Percentiles rank a stretch among this genome's conserved stretches.
Conservation (phyloP, 805 yeast genomes). For the Ogataea degrootiae region DNA sequence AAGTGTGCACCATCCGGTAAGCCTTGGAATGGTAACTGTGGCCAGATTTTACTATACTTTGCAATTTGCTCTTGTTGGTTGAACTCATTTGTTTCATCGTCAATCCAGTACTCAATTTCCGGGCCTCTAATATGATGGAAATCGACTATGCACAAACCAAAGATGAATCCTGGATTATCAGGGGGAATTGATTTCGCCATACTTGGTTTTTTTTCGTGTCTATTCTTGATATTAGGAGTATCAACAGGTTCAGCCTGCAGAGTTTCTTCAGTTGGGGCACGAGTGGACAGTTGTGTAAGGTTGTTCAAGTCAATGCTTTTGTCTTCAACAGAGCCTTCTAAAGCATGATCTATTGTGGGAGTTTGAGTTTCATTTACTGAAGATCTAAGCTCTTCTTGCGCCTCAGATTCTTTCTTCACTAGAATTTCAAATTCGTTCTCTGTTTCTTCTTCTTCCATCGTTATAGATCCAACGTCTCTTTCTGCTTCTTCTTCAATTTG, state of each 20-base stretch:
- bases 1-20: conserved; percentile 95
- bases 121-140: conserved; percentile 93
- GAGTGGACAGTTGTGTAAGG: not conserved
- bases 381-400: not conserved
- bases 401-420: not conserved
- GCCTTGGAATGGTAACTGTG: conserved; percentile 88
- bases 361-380: not conserved
- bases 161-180: conserved; percentile 36
- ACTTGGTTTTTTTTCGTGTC: not conserved
- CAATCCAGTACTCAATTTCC: conserved; percentile 87
- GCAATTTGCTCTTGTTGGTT: conserved; percentile 28
- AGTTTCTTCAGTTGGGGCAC: not conserved
- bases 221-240: not conserved
- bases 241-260: too few relatives aligned
- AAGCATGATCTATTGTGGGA: not conserved
- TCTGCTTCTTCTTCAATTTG: too few relatives aligned
- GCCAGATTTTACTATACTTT: conserved; percentile 54
- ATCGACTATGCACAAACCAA: conserved; percentile 86
- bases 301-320: not conserved
- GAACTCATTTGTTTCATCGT: conserved; percentile 32
- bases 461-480: too few relatives aligned
- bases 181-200: not conserved
- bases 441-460: too few relatives aligned
- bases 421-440: not conserved
- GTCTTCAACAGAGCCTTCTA: not conserved